These are phyloP conservation scores for Rhodocollybia butyracea DNA, from an alignment of 768 basidiomycete species.

Conservation along the genomic window DNA sequence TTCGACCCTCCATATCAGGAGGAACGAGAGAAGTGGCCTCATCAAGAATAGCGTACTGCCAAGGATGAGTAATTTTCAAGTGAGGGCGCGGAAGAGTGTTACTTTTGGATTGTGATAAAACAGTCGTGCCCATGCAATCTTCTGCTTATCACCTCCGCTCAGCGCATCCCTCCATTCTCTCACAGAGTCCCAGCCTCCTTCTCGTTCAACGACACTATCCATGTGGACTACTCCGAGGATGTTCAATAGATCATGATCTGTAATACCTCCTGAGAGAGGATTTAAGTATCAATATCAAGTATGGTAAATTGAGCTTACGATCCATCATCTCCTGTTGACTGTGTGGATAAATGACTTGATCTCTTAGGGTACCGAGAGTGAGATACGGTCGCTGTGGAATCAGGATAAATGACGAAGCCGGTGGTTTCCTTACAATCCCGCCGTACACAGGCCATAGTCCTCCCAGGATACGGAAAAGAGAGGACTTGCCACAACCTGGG, in stretches of 20 bases:
- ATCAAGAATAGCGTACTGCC: slow-evolving; percentile 91
- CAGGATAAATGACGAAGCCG: slow-evolving; percentile 84
- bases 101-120: slow-evolving; percentile 96
- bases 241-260: slow-evolving; percentile 68
- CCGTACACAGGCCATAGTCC: slow-evolving; percentile 88
- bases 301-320: slow-evolving; percentile 41
- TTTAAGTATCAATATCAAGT: neutral
- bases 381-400: slow-evolving; percentile 97
- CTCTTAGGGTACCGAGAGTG: slow-evolving; percentile 88
- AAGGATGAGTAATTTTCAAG: neutral
- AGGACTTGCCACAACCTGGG: slow-evolving; percentile 82
- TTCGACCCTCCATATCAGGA: slow-evolving; percentile 84
- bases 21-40: slow-evolving; percentile 96
- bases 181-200: slow-evolving; percentile 93
- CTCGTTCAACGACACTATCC: slow-evolving; percentile 82
- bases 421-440: slow-evolving; percentile 86
- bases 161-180: slow-evolving; percentile 92
- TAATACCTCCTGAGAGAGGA: slow-evolving; percentile 52
- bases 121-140: slow-evolving; percentile 94
- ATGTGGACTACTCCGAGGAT: slow-evolving; percentile 82
- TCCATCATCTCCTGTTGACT: slow-evolving; percentile 74
- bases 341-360: slow-evolving; percentile 97
- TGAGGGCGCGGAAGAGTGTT: slow-evolving; percentile 16
- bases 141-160: slow-evolving; percentile 95
- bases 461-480: slow-evolving; percentile 92